These are phyloP conservation scores for Pouteria glomerata DNA, from an alignment of 148 eudicot genomes.

Conservation along the genomic window DNA sequence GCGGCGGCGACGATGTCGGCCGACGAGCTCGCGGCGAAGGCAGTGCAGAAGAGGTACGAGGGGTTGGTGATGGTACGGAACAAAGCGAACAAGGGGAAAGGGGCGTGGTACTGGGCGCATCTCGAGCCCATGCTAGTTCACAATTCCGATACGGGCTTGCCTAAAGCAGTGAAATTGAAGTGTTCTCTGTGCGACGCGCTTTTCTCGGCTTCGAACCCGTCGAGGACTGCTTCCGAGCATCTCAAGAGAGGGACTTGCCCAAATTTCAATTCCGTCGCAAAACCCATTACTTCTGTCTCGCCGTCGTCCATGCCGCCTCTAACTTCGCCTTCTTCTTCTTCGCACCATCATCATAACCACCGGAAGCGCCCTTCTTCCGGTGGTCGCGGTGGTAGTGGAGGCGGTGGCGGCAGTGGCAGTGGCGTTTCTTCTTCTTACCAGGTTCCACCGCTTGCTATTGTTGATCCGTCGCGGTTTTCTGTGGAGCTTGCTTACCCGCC, in stretches of 20 bases:
- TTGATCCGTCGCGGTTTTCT: slow-evolving; percentile 54
- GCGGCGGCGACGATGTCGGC: slow-evolving; percentile 23
- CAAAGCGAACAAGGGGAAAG: slow-evolving; percentile 87
- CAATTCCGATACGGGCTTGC: slow-evolving; percentile 51
- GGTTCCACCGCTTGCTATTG: slow-evolving; percentile 46
- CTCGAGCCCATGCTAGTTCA: slow-evolving; percentile 73
- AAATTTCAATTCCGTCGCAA: slow-evolving; percentile 39
- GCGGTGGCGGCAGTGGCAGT: neutral
- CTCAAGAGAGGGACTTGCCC: slow-evolving; percentile 93
- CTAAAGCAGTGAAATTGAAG: slow-evolving; percentile 79
- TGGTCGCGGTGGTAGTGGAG: slow-evolving; percentile 17
- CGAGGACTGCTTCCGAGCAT: slow-evolving; percentile 91
- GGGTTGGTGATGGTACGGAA: slow-evolving; percentile 71
- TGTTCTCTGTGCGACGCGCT: slow-evolving; percentile 71
- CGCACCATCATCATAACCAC: slow-evolving; percentile 25
- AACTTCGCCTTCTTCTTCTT: slow-evolving; percentile 14
- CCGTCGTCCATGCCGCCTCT: slow-evolving; percentile 17
- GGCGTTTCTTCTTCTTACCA: slow-evolving; percentile 15
- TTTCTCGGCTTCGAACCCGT: slow-evolving; percentile 89
- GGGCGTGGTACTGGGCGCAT: slow-evolving; percentile 99
- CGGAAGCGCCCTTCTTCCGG: slow-evolving; percentile 54
- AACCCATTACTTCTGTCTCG: slow-evolving; percentile 36
- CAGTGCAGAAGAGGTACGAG: slow-evolving; percentile 66
- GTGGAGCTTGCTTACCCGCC: slow-evolving; percentile 45
- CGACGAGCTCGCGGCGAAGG: slow-evolving; percentile 61